phyloP scores from a whole-genome alignment of 129 eudicot genomes.

The Ambrosia artemisiifolia region DNA sequence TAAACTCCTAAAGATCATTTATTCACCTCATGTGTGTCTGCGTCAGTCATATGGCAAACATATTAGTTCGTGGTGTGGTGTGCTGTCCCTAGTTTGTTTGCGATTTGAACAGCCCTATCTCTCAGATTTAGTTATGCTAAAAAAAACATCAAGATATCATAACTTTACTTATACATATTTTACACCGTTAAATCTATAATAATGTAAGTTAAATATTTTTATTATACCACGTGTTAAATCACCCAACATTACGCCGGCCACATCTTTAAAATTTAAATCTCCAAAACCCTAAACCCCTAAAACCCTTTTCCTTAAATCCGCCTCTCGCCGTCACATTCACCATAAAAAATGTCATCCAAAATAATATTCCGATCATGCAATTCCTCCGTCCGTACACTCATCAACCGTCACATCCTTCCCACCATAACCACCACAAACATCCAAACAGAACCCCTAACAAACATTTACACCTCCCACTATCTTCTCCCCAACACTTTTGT shows the following conservation, averaged over 20 bases:
- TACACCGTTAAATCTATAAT: too few relatives aligned
- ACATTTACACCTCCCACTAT: conserved; percentile 19
- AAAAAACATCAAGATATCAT: too few relatives aligned
- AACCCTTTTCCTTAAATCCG: neutral
- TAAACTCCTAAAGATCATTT: too few relatives aligned
- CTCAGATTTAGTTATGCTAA: too few relatives aligned
- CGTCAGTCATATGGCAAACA: too few relatives aligned
- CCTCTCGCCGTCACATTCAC: conserved; percentile 9
- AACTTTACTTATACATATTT: too few relatives aligned
- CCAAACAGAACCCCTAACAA: conserved; percentile 10
- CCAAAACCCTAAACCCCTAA: conserved; percentile 4
- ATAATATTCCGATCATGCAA: neutral
- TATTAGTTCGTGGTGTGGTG: too few relatives aligned
- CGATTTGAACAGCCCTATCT: too few relatives aligned
- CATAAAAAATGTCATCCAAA: neutral
- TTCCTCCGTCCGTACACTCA: conserved; percentile 13
- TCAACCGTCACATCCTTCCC: conserved; percentile 20
- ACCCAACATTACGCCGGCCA: neutral
- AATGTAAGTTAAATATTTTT: too few relatives aligned
- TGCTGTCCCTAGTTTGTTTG: too few relatives aligned
- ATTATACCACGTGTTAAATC: conserved; percentile 20
- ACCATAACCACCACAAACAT: neutral
- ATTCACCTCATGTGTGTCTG: too few relatives aligned
- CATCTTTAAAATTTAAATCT: conserved; percentile 2
- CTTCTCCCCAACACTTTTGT: conserved; percentile 12